These are phyloP conservation scores for Drechslera avenae DNA, from an alignment of 2,329 filamentous ascomycete genomes.

Conservation along the genomic window DNA sequence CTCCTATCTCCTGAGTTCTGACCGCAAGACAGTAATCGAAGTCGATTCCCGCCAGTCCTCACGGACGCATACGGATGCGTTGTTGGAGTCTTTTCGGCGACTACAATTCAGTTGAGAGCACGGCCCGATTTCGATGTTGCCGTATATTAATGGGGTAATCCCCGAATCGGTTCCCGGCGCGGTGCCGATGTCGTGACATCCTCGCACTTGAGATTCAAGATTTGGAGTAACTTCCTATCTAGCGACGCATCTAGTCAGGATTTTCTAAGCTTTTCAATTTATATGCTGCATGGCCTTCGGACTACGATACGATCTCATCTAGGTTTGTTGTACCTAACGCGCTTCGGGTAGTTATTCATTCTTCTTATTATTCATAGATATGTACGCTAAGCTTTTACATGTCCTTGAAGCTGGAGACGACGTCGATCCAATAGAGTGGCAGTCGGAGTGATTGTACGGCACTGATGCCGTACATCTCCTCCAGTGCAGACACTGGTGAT, in stretches of 20 bases:
- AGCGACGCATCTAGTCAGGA: not conserved
- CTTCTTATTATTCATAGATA: not conserved
- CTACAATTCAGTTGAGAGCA: not conserved
- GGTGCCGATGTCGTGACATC: not conserved
- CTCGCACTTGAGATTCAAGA: not conserved
- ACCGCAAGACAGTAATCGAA: not conserved
- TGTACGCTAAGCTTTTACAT: not conserved
- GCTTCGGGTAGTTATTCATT: not conserved
- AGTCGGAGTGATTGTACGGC: not conserved
- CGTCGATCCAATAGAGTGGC: not conserved
- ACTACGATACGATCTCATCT: not conserved
- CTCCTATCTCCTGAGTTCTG: not conserved
- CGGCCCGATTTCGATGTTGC: slow-evolving; percentile 1
- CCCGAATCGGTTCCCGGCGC: not conserved
- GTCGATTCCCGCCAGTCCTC: not conserved
- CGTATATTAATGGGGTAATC: not conserved
- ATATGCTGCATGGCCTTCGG: not conserved
- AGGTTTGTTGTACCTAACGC: not conserved
- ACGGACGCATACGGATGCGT: not conserved
- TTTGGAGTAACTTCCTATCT: not conserved
- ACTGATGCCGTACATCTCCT: not conserved
- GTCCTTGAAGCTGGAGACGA: not conserved
- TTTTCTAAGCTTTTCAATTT: not conserved
- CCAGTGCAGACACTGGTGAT: not conserved
- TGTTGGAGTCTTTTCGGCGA: not conserved